These are phyloP conservation scores for Acrodontium crateriforme DNA, from an alignment of 2,329 filamentous ascomycete genomes.

Conservation along the genomic window DNA sequence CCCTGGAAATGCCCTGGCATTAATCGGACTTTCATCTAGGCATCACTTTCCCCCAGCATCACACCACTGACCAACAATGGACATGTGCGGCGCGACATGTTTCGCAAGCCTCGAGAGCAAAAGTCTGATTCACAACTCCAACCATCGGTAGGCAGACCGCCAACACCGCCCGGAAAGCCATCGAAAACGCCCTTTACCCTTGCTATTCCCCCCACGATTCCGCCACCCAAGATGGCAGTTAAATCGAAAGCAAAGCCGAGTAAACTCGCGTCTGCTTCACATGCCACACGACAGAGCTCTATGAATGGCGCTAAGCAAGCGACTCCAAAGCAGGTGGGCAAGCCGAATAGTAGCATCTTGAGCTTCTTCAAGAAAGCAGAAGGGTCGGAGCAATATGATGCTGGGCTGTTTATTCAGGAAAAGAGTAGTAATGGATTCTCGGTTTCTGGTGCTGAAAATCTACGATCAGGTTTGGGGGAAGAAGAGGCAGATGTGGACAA, in stretches of 20 bases:
- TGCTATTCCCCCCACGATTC: constrained; percentile 16
- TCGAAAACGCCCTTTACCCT: constrained; percentile 18
- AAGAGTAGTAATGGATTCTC: constrained; percentile 3
- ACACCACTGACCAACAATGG: neutral
- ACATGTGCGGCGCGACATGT: constrained; percentile 35
- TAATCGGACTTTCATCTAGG: neutral
- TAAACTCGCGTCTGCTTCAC: constrained; percentile 16
- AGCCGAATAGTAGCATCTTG: constrained; percentile 38
- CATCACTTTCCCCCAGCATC: neutral
- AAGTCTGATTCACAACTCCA: no score
- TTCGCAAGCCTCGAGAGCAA: constrained; percentile 39
- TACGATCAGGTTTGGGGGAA: no score
- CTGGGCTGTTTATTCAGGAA: constrained; percentile 23
- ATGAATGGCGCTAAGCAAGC: constrained; percentile 20
- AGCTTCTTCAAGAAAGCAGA: constrained; percentile 41
- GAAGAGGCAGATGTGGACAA: constrained; percentile 10
- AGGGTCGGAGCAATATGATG: constrained; percentile 12
- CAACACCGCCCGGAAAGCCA: constrained; percentile 32
- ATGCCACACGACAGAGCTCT: constrained; percentile 16
- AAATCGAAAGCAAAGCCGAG: constrained; percentile 14
- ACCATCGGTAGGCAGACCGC: constrained; percentile 38
- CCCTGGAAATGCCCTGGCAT: neutral
- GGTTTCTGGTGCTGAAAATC: no score
- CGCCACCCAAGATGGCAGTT: constrained; percentile 18
- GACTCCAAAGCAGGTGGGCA: constrained; percentile 27